Evolutionary conservation across 2,329 filamentous ascomycete species (phyloP).

Genomic region (Botrytis pseudocinerea): DNA sequence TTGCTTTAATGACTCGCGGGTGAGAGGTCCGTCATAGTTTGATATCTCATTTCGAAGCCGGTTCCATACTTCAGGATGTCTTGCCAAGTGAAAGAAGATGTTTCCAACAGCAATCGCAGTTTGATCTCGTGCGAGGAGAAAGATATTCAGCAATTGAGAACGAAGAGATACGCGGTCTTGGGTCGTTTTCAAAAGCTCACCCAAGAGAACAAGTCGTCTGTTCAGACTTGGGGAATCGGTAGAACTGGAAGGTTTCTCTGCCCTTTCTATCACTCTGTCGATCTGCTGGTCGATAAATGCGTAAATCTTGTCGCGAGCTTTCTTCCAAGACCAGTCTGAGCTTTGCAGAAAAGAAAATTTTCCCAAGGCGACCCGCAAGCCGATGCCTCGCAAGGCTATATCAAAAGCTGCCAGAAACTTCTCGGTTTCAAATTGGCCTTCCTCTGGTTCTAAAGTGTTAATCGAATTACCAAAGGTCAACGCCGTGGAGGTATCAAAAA

Average conservation of each 20-base stretch:
- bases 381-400: background rate
- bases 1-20: slow-evolving; percentile 45
- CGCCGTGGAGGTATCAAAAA: background rate
- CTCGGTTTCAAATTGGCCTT: background rate
- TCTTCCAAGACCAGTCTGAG: background rate
- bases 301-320: background rate
- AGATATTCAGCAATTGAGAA: background rate
- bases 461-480: background rate
- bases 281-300: background rate
- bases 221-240: background rate
- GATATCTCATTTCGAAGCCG: background rate
- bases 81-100: background rate
- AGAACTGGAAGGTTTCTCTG: background rate
- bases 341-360: background rate
- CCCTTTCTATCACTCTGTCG: background rate
- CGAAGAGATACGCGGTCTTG: background rate
- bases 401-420: slow-evolving; percentile 5
- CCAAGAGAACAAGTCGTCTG: background rate
- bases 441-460: background rate
- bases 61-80: background rate
- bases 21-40: background rate
- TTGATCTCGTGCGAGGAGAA: background rate
- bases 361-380: background rate
- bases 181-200: background rate
- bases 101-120: slow-evolving; percentile 4